phyloP scores from a whole-genome alignment of 2,329 filamentous ascomycete genomes.

The Fusarium drepaniforme region DNA sequence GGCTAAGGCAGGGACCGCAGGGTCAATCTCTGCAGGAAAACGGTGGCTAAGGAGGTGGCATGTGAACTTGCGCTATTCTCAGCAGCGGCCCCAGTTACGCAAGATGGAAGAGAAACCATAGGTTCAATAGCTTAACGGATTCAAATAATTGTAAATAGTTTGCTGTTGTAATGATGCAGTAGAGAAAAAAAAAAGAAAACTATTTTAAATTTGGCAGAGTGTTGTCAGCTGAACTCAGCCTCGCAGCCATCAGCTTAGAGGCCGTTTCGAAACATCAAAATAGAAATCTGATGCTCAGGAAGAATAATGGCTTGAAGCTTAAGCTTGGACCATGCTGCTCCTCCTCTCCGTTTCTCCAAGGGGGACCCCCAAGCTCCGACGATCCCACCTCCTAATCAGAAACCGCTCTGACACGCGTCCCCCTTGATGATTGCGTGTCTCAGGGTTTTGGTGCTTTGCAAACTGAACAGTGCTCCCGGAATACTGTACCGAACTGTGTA shows the following conservation, averaged over 20 bases:
- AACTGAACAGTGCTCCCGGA: not conserved
- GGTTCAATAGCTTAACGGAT: not conserved
- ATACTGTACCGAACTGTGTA: constrained; percentile 18
- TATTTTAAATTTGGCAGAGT: not conserved
- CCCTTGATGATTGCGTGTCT: constrained; percentile 31
- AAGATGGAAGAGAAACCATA: not conserved
- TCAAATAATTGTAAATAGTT: not conserved
- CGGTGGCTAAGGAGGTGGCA: constrained; percentile 19
- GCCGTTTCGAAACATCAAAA: not conserved
- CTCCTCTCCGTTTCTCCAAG: not conserved
- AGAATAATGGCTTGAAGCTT: not conserved
- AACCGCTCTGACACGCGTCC: constrained; percentile 44
- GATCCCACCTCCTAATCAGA: constrained; percentile 24
- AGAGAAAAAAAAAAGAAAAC: too few relatives aligned
- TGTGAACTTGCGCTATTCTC: constrained; percentile 16
- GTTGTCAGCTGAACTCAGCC: not conserved
- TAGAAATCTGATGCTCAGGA: constrained; percentile 1
- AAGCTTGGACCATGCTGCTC: not conserved
- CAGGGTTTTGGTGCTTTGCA: constrained; percentile 6
- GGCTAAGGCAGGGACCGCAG: constrained; percentile 9
- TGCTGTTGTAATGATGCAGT: not conserved
- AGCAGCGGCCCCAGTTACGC: not conserved
- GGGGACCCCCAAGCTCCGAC: not conserved
- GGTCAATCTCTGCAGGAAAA: constrained; percentile 17
- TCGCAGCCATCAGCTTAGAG: not conserved